Evolutionary conservation across 352 stramenopile genomes (phyloP).

Genomic region (Phytophthora boehmeriae): DNA sequence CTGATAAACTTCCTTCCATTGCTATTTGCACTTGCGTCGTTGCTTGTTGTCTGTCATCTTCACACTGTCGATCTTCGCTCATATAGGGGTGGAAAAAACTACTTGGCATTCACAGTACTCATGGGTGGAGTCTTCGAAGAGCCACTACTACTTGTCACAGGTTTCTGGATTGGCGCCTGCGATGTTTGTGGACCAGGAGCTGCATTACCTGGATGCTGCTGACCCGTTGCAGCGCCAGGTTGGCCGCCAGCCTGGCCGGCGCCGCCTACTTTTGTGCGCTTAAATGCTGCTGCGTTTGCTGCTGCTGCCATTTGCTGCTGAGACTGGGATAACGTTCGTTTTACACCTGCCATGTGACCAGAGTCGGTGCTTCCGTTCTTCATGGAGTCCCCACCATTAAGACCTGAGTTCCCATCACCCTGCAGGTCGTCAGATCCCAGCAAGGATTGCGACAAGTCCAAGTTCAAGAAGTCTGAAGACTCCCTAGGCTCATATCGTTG

Average conservation of each 20-base stretch:
- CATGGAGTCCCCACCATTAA: conserved; percentile 39
- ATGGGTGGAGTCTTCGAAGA: conserved; percentile 87
- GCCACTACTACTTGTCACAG: conserved; percentile 64
- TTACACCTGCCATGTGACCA: conserved; percentile 43
- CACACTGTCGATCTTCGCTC: conserved; percentile 34
- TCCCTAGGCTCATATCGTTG: conserved; percentile 69
- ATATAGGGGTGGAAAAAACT: conserved; percentile 40
- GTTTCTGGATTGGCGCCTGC: conserved; percentile 72
- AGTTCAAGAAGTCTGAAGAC: conserved; percentile 80
- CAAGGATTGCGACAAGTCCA: conserved; percentile 78
- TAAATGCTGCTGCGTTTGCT: conserved; percentile 81
- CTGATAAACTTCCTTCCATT: conserved; percentile 32
- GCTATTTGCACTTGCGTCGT: conserved; percentile 22
- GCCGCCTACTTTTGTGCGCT: conserved; percentile 75
- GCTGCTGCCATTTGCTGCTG: conserved; percentile 85
- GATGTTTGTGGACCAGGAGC: conserved; percentile 56
- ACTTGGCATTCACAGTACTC: conserved; percentile 91
- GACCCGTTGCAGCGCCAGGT: conserved; percentile 25
- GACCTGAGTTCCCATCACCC: conserved; percentile 43
- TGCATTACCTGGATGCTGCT: conserved; percentile 31
- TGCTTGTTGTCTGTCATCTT: conserved; percentile 19
- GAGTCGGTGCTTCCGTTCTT: conserved; percentile 39
- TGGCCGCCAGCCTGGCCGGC: conserved; percentile 27
- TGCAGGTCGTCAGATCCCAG: conserved; percentile 68
- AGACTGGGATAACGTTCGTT: conserved; percentile 78